phyloP scores from a whole-genome alignment of 257 asterid species.

The Paraleonurus japonicus region DNA sequence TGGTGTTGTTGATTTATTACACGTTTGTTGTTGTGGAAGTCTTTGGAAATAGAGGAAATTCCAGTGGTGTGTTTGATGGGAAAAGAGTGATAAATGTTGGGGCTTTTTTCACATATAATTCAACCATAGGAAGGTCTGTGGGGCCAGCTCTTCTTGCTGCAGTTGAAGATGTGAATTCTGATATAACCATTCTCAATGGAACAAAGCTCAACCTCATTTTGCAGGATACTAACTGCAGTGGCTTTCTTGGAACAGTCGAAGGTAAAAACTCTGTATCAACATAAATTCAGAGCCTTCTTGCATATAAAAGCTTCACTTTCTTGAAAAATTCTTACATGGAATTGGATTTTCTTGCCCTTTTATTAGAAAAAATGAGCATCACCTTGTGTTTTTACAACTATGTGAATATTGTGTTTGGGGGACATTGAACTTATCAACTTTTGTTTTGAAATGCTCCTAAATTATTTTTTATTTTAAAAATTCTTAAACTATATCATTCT shows the following conservation, averaged over 20 bases:
- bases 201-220: constrained; percentile 56
- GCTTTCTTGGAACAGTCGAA: constrained; percentile 77
- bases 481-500: too few relatives aligned
- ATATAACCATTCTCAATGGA: constrained; percentile 48
- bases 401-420: background rate
- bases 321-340: background rate
- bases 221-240: constrained; percentile 93
- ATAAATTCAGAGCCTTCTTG: background rate
- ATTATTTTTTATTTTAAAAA: too few relatives aligned
- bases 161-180: constrained; percentile 69
- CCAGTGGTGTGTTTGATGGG: constrained; percentile 30
- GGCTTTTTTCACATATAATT: constrained; percentile 67
- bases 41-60: constrained; percentile 32
- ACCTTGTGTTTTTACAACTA: background rate
- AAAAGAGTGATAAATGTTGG: constrained; percentile 63
- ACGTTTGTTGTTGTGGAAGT: constrained; percentile 40
- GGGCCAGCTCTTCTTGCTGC: constrained; percentile 78
- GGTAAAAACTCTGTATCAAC: constrained; percentile 38
- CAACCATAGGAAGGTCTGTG: constrained; percentile 76
- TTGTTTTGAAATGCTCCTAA: too few relatives aligned
- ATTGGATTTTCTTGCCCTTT: background rate
- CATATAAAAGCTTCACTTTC: background rate
- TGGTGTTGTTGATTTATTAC: constrained; percentile 36
- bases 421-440: too few relatives aligned
- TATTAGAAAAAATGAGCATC: background rate